A percentile compares a stretch with the other conserved stretches of the same genome.
These are phyloP conservation scores for Hordeum vulgare DNA, from an alignment of 176 grass and related monocot genomes.

Conservation along the genomic window MorexV3_pseudomolecules_assembly NC_058518.1:379400097-379400596, in stretches of 20 bases:
- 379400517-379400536: conserved; percentile 98
- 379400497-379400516: conserved; percentile 42
- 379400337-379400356: conserved; percentile 47
- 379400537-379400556: conserved; percentile 72
- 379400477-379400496: conserved; percentile 34
- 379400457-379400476: conserved; percentile 62
- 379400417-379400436: conserved; percentile 65
- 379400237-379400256: no score
- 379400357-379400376: conserved; percentile 58
- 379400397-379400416: conserved; percentile 34
- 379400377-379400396: conserved; percentile 54
- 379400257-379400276: no score
- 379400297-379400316: conserved; percentile 50
- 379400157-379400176: conserved; percentile 26
- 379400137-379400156: conserved; percentile 58
- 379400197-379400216: conserved; percentile 63
- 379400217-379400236: conserved; percentile 62
- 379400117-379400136: conserved; percentile 10
- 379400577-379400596: conserved; percentile 60
- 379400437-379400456: conserved; percentile 55
- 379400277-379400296: not conserved
- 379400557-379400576: conserved; percentile 69
- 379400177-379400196: conserved; percentile 45
- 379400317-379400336: conserved; percentile 50
- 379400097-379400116: not conserved